These are phyloP conservation scores for Dictyostelium firmibasis DNA, from an alignment of 78 protist species.

Conservation along the genomic window DNA sequence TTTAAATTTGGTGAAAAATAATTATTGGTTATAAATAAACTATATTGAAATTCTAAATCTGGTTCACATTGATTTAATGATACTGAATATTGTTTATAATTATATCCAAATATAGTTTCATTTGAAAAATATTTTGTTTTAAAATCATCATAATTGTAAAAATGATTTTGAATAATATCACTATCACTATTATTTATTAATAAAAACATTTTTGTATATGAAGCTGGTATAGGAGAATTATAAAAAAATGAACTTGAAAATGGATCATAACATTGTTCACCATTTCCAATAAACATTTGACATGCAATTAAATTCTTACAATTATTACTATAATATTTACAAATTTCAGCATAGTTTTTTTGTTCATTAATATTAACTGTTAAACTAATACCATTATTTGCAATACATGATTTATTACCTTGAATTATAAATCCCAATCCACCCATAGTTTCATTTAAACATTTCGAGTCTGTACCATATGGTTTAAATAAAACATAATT, in stretches of 20 bases:
- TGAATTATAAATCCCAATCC: not conserved
- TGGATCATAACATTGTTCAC: not conserved
- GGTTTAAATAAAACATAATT: not conserved
- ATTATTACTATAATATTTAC: constrained; percentile 4
- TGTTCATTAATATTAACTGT: not conserved
- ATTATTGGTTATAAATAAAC: not conserved
- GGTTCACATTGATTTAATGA: not conserved
- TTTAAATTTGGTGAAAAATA: not conserved
- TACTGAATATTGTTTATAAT: not conserved
- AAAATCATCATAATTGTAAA: too few species aligned
- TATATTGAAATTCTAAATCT: not conserved
- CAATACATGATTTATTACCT: not conserved
- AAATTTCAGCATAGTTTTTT: not conserved
- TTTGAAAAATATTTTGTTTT: not conserved
- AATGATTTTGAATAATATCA: not conserved
- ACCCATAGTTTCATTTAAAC: not conserved
- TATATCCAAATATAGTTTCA: not conserved
- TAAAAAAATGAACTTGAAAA: not conserved
- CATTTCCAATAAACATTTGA: not conserved
- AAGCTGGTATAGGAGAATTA: not conserved
- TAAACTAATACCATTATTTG: constrained; percentile 1
- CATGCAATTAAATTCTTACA: constrained; percentile 8
- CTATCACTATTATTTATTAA: not conserved
- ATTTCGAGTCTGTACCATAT: not conserved
- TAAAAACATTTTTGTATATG: not conserved